These are phyloP conservation scores for Globisporangium splendens DNA, from an alignment of 352 stramenopile genomes.

Conservation along the genomic window DNA sequence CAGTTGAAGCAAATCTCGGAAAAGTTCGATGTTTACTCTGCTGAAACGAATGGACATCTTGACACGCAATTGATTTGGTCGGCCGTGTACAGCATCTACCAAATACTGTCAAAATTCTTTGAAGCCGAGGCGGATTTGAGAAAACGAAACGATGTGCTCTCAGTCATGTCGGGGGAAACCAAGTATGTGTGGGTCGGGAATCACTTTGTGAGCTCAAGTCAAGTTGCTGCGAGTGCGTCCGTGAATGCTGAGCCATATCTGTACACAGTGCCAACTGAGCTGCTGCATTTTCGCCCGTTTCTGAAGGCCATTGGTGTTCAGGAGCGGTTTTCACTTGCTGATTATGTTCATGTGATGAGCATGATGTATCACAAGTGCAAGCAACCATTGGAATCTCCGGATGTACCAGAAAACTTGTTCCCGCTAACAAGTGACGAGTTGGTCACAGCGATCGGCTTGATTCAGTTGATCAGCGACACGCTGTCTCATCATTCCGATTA, in stretches of 20 bases:
- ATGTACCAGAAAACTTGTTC: constrained; percentile 5
- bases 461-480: constrained; percentile 65
- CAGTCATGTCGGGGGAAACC: constrained; percentile 32
- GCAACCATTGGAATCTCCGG: constrained; percentile 9
- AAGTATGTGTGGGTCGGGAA: constrained; percentile 64
- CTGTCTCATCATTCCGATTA: constrained; percentile 50
- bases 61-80: constrained; percentile 44
- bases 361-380: constrained; percentile 46
- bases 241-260: constrained; percentile 69
- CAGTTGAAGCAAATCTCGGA: constrained; percentile 54
- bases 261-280: constrained; percentile 52
- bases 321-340: constrained; percentile 44
- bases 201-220: constrained; percentile 43
- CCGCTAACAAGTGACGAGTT: constrained; percentile 44
- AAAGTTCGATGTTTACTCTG: constrained; percentile 22
- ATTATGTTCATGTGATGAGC: constrained; percentile 60
- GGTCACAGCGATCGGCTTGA: constrained; percentile 49
- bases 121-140: constrained; percentile 28
- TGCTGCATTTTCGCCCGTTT: constrained; percentile 64
- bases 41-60: constrained; percentile 1
- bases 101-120: constrained; percentile 51
- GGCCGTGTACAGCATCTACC: constrained; percentile 60
- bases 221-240: constrained; percentile 43
- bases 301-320: constrained; percentile 58
- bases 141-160: constrained; percentile 25